Evolutionary conservation across 1,284 basidiomycete species (phyloP).

Genomic region (Rhodotorula sp.): DNA sequence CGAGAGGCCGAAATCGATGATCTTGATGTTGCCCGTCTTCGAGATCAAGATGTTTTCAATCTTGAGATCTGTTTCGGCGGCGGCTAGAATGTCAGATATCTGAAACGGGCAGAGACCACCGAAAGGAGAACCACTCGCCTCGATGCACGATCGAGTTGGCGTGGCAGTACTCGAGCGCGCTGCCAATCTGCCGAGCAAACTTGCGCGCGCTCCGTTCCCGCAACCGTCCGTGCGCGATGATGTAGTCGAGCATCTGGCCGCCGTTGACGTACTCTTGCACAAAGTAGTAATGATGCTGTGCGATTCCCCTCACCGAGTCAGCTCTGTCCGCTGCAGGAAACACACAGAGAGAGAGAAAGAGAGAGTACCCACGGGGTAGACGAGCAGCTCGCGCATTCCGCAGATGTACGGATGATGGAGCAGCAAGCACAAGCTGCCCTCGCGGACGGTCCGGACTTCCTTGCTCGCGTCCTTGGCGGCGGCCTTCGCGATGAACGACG

Average conservation of each 20-base stretch:
- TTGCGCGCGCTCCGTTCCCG: constrained; percentile 92
- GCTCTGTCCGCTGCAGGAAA: too few species aligned
- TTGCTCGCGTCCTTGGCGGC: constrained; percentile 90
- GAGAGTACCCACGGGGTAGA: constrained; percentile 45
- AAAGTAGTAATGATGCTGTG: constrained; percentile 92
- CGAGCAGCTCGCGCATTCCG: constrained; percentile 97
- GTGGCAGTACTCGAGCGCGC: constrained; percentile 94
- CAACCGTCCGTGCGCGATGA: constrained; percentile 95
- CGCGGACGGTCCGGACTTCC: constrained; percentile 91
- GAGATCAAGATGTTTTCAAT: constrained; percentile 99
- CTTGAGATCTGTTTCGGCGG: constrained; percentile 68
- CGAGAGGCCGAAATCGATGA: constrained; percentile 97
- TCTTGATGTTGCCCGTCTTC: constrained; percentile 98
- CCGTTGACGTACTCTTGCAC: constrained; percentile 98
- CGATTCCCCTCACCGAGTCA: neutral
- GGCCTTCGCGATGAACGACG: constrained; percentile 62
- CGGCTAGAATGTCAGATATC: neutral
- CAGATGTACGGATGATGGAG: constrained; percentile 98
- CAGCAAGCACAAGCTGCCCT: constrained; percentile 88
- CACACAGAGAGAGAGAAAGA: neutral
- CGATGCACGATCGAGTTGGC: constrained; percentile 96
- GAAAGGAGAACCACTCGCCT: constrained; percentile 43
- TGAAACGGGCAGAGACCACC: neutral
- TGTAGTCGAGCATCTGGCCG: constrained; percentile 99
- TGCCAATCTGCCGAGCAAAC: constrained; percentile 94